Evolutionary conservation across 2,329 filamentous ascomycete genomes (phyloP), one percentile per base, ranked within the genome.

Genomic region (Gliomastix tumulicola): DNA sequence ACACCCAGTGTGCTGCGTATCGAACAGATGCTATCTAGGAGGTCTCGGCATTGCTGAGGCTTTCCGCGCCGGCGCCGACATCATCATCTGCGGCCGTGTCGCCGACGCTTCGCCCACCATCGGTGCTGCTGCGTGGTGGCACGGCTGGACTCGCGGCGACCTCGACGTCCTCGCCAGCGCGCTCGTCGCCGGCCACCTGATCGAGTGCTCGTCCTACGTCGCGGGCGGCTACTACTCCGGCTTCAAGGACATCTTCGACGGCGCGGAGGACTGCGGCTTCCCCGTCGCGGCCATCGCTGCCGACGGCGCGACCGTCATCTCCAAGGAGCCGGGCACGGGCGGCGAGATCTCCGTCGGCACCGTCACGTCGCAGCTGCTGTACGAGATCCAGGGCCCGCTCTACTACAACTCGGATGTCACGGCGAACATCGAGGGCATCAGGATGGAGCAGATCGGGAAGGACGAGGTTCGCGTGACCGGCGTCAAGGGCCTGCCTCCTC

Each of bases 201-300:
- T 72, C 34, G 69, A 74, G 44, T 73, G 69, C 45, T 63, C 60
- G 3, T 57, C 63, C 3, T 75, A 75, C 42, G 66, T 66, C 4
- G 71, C 68, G 2, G 71, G 71, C 0, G 64, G 55, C 0, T 74
- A 75, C 41, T 75, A 71, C 38, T 58, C 68, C 3, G 71, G 68
- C 3, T 69, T 21, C 4, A 13, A 32, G 17, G 35, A 38, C 25
- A 27, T 41, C 8, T 23, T 30, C 3, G 39, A 41, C 12, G 40
- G 53, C 4, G 43, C 50, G 15, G 40, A 65, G 22, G n/a, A 51
- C 17, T 38, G 49, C 9, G 50, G 49, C 4, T 56, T 49, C 32
- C 54, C 54, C 5, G 55, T 60, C 23, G 52, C 53, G 17, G 55
- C 58, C 40, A 46, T 60, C 5, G 47, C 44, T 4, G 35, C 31